These are phyloP conservation scores for Botryotinia narcissicola DNA, from an alignment of 2,329 filamentous ascomycete species.

Conservation along the genomic window DNA sequence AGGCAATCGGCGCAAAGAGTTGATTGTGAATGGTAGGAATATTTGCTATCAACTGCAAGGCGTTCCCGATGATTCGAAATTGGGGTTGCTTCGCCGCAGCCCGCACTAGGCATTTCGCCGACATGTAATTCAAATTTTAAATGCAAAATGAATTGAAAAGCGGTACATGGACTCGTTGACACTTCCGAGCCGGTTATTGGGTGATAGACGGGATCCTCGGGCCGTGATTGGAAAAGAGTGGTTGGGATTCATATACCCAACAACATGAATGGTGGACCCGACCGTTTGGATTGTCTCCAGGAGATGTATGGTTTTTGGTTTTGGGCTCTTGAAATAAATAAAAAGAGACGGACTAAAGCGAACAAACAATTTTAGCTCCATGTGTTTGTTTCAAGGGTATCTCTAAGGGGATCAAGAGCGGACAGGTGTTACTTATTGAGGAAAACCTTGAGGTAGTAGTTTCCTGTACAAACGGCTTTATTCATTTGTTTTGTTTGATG, in stretches of 20 bases:
- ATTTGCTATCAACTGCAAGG: constrained; percentile 18
- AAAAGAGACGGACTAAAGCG: neutral
- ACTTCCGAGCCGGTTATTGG: constrained; percentile 18
- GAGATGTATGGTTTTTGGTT: neutral
- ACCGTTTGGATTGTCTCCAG: constrained; percentile 16
- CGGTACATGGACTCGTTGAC: constrained; percentile 9
- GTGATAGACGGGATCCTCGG: constrained; percentile 16
- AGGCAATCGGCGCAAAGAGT: constrained; percentile 8
- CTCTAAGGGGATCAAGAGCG: neutral
- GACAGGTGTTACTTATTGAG: neutral
- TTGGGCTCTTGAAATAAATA: neutral
- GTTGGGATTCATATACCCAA: neutral
- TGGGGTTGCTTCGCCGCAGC: constrained; percentile 22
- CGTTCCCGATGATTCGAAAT: constrained; percentile 21
- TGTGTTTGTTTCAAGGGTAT: constrained; percentile 8
- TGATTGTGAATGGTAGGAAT: constrained; percentile 19
- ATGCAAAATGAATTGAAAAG: constrained; percentile 13
- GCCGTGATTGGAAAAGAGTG: constrained; percentile 14
- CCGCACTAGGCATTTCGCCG: constrained; percentile 16
- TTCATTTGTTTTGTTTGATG: constrained; percentile 10
- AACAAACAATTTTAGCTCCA: constrained; percentile 16
- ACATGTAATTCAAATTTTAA: neutral
- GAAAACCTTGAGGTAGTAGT: neutral
- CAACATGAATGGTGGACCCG: constrained; percentile 11
- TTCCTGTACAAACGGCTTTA: constrained; percentile 3